phyloP scores from a whole-genome alignment of 495 filamentous ascomycete genomes.

The Evansstolkia leycettana region DNA sequence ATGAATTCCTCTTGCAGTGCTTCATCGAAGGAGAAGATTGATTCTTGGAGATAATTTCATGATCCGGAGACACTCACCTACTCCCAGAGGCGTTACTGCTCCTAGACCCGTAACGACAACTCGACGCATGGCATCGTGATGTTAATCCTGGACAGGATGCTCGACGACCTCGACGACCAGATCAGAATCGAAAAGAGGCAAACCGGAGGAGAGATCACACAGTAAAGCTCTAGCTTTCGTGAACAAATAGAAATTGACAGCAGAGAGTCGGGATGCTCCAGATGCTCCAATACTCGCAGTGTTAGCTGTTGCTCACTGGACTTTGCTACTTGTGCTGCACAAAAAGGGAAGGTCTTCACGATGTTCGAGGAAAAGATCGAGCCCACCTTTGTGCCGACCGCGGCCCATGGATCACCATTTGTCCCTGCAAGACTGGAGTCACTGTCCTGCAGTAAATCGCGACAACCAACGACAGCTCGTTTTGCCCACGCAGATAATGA shows the following conservation, averaged over 20 bases:
- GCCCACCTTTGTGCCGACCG: not conserved
- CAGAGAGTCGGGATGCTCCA: no score
- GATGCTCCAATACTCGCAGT: no score
- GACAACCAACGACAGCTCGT: not conserved
- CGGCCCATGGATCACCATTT: not conserved
- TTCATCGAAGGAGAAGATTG: no score
- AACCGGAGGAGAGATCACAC: slow-evolving; percentile 4
- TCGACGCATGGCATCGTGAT: slow-evolving; percentile 59
- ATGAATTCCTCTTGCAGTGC: no score
- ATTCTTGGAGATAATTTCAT: no score
- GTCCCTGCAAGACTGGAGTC: no score
- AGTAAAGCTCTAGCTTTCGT: no score
- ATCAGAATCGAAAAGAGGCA: slow-evolving; percentile 1
- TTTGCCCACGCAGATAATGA: no score
- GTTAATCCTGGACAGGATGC: not conserved
- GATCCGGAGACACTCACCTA: slow-evolving; percentile 49
- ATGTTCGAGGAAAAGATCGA: slow-evolving; percentile 6
- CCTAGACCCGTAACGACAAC: slow-evolving; percentile 94
- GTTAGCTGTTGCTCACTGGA: no score
- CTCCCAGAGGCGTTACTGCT: slow-evolving; percentile 79
- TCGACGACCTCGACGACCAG: no score
- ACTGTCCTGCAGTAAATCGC: not conserved
- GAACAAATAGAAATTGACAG: no score
- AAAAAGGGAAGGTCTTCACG: slow-evolving; percentile 38
- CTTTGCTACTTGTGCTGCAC: slow-evolving; percentile 8